Evolutionary conservation across 2,329 filamentous ascomycete species (phyloP).

Genomic region (Sphaerostilbella broomeana): DNA sequence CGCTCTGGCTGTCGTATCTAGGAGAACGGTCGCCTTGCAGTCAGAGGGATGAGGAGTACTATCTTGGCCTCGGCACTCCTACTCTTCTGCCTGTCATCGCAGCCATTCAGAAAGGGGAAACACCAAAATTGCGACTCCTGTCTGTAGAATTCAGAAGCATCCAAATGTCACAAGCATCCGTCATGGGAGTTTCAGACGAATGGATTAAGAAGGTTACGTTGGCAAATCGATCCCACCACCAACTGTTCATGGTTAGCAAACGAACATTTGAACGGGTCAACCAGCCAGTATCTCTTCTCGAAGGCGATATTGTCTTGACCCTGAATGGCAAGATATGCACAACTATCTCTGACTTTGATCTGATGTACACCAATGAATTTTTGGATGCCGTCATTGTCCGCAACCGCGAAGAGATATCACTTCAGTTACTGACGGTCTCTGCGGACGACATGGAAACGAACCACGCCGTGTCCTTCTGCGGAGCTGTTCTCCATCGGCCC

Average conservation of each 20-base stretch:
- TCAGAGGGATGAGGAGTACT: slow-evolving; percentile 91
- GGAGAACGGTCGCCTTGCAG: slow-evolving; percentile 75
- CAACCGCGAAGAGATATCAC: slow-evolving; percentile 68
- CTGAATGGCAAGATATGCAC: slow-evolving; percentile 91
- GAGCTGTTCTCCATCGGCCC: slow-evolving; percentile 84
- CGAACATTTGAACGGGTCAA: slow-evolving; percentile 59
- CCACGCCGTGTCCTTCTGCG: slow-evolving; percentile 88
- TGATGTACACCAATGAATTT: slow-evolving; percentile 87
- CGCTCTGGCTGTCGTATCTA: slow-evolving; percentile 93
- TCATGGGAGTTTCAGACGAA: slow-evolving; percentile 93
- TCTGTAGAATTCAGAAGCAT: slow-evolving; percentile 93
- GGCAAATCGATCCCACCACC: slow-evolving; percentile 86
- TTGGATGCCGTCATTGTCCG: slow-evolving; percentile 84
- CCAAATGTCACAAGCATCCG: slow-evolving; percentile 91
- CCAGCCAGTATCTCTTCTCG: slow-evolving; percentile 56
- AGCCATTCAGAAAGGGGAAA: slow-evolving; percentile 72
- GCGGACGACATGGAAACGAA: slow-evolving; percentile 90
- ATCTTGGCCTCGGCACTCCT: slow-evolving; percentile 84
- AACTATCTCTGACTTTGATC: slow-evolving; percentile 82
- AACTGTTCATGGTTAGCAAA: slow-evolving; percentile 98
- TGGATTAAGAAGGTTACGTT: slow-evolving; percentile 89
- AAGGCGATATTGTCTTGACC: slow-evolving; percentile 88
- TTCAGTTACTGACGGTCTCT: slow-evolving; percentile 77
- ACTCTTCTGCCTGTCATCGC: slow-evolving; percentile 83
- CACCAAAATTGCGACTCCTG: slow-evolving; percentile 79